These are phyloP conservation scores for Mortierella polycephala DNA, from an alignment of 371 early-diverging fungal species.

Conservation along the genomic window DNA sequence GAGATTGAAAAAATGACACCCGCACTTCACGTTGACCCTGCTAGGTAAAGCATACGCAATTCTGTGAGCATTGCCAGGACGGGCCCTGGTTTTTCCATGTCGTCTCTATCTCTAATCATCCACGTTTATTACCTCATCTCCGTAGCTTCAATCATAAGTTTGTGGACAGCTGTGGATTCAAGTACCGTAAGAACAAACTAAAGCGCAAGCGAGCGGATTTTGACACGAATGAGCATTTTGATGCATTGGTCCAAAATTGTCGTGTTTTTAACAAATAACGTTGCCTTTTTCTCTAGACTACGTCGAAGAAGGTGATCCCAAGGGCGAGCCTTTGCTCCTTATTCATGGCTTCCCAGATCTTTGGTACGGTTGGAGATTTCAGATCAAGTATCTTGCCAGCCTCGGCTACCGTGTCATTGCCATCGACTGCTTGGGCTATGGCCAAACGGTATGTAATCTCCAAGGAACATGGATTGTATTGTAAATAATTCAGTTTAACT, in stretches of 20 bases:
- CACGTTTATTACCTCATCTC: neutral
- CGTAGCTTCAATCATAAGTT: slow-evolving; percentile 45
- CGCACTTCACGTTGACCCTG: neutral
- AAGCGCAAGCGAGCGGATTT: neutral
- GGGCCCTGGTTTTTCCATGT: neutral
- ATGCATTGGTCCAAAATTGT: neutral
- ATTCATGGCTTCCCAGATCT: slow-evolving; percentile 82
- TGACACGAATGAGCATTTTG: too few species aligned
- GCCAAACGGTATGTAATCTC: slow-evolving; percentile 64
- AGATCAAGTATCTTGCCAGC: slow-evolving; percentile 70
- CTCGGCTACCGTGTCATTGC: slow-evolving; percentile 81
- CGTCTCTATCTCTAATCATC: neutral
- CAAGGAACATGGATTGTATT: neutral
- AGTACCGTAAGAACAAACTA: slow-evolving; percentile 24
- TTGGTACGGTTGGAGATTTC: slow-evolving; percentile 80
- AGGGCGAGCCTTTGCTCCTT: slow-evolving; percentile 62
- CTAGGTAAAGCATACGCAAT: neutral
- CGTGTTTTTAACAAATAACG: neutral
- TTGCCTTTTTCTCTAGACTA: slow-evolving; percentile 57
- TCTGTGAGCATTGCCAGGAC: neutral
- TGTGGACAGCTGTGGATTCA: slow-evolving; percentile 11
- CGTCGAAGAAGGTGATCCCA: slow-evolving; percentile 72
- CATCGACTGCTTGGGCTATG: slow-evolving; percentile 76
- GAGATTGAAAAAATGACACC: too few species aligned
- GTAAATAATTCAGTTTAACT: neutral